Evolutionary conservation across 495 filamentous ascomycete genomes (phyloP).

Genomic region (Tuber borchii): DNA sequence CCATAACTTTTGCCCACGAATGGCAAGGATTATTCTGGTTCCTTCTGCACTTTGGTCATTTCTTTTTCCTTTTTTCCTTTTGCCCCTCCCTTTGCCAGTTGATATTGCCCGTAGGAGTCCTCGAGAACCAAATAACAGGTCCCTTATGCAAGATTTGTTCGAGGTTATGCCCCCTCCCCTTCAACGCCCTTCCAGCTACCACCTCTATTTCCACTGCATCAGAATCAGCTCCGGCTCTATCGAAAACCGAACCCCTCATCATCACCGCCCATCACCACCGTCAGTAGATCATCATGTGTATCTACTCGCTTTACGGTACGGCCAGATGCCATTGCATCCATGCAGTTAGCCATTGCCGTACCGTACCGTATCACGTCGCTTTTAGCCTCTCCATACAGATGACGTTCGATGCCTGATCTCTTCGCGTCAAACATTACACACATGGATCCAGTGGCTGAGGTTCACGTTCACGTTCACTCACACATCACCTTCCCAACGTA

Average conservation of each 20-base stretch:
- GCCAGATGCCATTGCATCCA: constrained; percentile 1
- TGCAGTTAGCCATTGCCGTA: constrained; percentile 2
- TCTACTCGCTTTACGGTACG: constrained; percentile 1
- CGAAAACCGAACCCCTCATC: neutral
- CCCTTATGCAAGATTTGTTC: neutral
- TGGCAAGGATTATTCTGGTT: neutral
- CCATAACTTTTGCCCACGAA: neutral
- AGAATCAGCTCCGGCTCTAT: neutral
- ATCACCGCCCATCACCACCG: neutral
- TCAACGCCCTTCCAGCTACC: neutral
- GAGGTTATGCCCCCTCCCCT: neutral
- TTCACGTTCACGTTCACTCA: neutral
- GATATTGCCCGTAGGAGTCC: neutral
- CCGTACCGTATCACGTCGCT: neutral
- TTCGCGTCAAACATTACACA: constrained; percentile 2
- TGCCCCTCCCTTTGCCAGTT: no score
- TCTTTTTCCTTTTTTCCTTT: neutral
- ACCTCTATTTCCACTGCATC: neutral
- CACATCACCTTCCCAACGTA: neutral
- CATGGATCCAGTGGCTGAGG: constrained; percentile 4
- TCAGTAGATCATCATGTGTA: constrained; percentile 2
- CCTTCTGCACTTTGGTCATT: constrained; percentile 1
- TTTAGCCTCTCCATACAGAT: neutral
- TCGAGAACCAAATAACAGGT: neutral
- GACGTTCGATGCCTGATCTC: constrained; percentile 1